phyloP scores from a whole-genome alignment of 352 stramenopile species.

The Pythium sp. region DNA sequence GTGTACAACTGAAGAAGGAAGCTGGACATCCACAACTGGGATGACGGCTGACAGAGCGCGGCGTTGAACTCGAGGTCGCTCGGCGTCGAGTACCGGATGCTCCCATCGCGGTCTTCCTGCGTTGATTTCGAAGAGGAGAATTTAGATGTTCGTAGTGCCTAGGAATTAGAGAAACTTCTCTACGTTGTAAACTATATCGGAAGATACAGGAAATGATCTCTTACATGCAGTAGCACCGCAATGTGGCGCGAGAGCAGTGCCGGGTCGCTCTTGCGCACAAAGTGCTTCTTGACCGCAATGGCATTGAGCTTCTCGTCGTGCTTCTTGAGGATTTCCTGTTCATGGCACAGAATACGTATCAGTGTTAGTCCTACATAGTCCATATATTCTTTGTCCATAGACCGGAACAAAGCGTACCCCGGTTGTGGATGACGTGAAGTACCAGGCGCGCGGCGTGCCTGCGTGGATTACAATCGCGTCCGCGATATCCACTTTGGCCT shows the following conservation, averaged over 20 bases:
- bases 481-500: constrained; percentile 54
- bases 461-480: constrained; percentile 51
- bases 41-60: constrained; percentile 42
- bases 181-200: neutral
- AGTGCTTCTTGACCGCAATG: constrained; percentile 44
- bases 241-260: constrained; percentile 21
- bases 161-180: neutral
- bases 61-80: constrained; percentile 58
- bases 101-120: constrained; percentile 41
- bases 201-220: neutral
- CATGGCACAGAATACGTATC: neutral
- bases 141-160: neutral
- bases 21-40: constrained; percentile 36
- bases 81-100: constrained; percentile 36
- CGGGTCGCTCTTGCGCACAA: constrained; percentile 26
- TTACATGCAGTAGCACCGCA: constrained; percentile 32
- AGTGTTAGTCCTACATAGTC: neutral
- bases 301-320: constrained; percentile 30
- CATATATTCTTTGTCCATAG: too few relatives aligned
- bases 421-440: constrained; percentile 53
- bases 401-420: constrained; percentile 27
- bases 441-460: constrained; percentile 49
- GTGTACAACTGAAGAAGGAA: constrained; percentile 56
- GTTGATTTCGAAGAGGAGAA: constrained; percentile 4
- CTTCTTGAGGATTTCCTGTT: constrained; percentile 55